These are phyloP conservation scores for Fusarium hainanense DNA, from an alignment of 2,329 filamentous ascomycete genomes.

Conservation along the genomic window DNA sequence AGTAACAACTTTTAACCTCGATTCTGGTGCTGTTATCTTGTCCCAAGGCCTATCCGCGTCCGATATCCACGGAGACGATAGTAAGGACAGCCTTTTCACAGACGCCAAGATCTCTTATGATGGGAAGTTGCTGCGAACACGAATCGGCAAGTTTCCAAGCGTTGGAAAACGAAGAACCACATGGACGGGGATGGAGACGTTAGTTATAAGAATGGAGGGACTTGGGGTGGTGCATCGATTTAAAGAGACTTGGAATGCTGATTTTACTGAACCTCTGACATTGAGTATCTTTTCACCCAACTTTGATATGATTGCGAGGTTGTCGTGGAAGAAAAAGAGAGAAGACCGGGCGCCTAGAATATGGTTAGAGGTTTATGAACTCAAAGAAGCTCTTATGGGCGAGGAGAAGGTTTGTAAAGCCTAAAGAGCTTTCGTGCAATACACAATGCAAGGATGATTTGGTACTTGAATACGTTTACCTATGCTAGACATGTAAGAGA, in stretches of 20 bases:
- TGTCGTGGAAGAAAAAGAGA: background rate
- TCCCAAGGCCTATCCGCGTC: background rate
- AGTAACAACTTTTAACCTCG: background rate
- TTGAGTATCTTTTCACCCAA: background rate
- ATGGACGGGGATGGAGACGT: background rate
- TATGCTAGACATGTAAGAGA: too few species aligned
- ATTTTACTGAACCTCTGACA: background rate
- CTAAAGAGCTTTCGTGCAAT: too few species aligned
- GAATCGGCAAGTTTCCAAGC: background rate
- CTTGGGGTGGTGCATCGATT: background rate
- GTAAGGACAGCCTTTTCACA: background rate
- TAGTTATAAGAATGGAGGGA: background rate
- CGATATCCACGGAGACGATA: background rate
- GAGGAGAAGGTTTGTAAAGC: background rate
- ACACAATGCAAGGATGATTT: too few species aligned
- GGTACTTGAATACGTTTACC: too few species aligned
- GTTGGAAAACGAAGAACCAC: background rate
- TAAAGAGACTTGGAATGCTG: background rate
- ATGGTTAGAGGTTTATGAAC: background rate
- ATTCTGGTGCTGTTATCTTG: background rate
- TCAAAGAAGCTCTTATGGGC: background rate
- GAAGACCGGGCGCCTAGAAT: background rate
- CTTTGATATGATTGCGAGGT: background rate
- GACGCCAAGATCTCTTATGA: background rate
- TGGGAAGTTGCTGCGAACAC: background rate